Base-by-base conservation (phyloP, 225 moss, liverwort and hornwort genomes). In the Bryum argenteum region DNA sequence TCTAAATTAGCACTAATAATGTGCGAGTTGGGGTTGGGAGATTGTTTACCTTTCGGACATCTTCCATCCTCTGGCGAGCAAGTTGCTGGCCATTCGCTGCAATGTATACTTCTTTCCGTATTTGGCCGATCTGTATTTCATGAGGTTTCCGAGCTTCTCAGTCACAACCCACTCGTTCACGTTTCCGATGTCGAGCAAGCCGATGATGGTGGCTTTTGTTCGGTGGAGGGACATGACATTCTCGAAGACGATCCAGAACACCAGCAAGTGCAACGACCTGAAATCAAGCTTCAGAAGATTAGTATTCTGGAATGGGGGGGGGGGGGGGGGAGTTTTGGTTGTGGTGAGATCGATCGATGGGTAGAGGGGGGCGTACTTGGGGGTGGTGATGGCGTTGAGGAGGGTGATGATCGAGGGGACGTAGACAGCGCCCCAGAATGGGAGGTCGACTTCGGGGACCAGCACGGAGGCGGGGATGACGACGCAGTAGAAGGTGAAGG, bases 141-240 rank as follows among this genome's bases (percentile, higher is more conserved):
- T 85, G 10, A 95, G 65, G 47, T 91, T 87, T 10, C 94, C 94
- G 1, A 95, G 79, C 58, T 95, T 95, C 79, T 95, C 94, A 1
- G 92, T 95, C 69, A 95, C 92, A 8, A 95, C 73, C 94, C 92
- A 95, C 58, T 95, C 94, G n/a, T 95, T 95, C 28, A 95, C 94
- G 8, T 89, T 87, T 6, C 94, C 92, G 0, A 92, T 86, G 59
- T 95, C 94, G 55, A 95, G 54, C 24, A 95, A 74, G 9, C 92
- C 92, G 11, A 92, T 89, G 11, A 95, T 74, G 2, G 94, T 95
- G 0, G 94, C 94, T 75, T 95, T 95, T 0, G 90, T 95, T 43
- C 92, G 78, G 61, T 95, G 92, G 65, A 95, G 83, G 1, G 92
- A 89, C 94, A 95, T 95, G 6, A 95, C 94, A 33, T 95, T 95